These are phyloP conservation scores for Solanum habrochaites DNA, from an alignment of 257 asterid species.

Conservation along the genomic window DNA sequence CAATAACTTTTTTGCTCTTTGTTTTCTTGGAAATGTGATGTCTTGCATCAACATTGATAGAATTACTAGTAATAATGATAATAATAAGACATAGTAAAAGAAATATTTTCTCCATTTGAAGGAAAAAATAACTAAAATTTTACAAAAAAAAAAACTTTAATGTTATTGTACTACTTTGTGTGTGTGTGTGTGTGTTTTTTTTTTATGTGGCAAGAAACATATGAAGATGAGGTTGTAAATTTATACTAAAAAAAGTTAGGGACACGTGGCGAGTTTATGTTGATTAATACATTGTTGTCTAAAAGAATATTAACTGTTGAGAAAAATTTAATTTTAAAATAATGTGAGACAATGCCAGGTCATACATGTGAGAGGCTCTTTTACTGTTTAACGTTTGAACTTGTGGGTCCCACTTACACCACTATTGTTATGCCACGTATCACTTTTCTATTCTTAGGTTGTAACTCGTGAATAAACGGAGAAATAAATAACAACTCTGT, in stretches of 20 bases:
- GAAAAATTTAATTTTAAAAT: not conserved
- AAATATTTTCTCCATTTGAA: slow-evolving; percentile 25
- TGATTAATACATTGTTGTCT: slow-evolving; percentile 19
- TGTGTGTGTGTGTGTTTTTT: not conserved
- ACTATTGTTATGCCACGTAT: not conserved
- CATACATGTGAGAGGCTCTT: not conserved
- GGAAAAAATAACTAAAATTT: not conserved
- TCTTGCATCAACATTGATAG: slow-evolving; percentile 29
- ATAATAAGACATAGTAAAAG: not conserved
- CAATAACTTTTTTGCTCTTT: slow-evolving; percentile 1
- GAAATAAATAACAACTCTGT: too few relatives aligned
- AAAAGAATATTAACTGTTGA: not conserved
- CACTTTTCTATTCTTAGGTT: not conserved
- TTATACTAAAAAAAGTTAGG: slow-evolving; percentile 20
- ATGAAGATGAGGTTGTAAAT: slow-evolving; percentile 22
- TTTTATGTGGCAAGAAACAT: slow-evolving; percentile 6
- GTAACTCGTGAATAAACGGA: rapidly evolving
- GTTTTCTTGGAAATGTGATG: slow-evolving; percentile 29
- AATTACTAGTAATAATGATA: not conserved
- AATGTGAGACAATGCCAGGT: not conserved
- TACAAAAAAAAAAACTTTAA: not conserved
- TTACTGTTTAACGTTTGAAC: not conserved
- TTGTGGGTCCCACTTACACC: not conserved
- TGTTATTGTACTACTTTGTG: not conserved
- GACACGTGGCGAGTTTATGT: slow-evolving; percentile 30